Evolutionary conservation across 2,329 filamentous ascomycete species (phyloP).

Genomic region (Alternaria panax): DNA sequence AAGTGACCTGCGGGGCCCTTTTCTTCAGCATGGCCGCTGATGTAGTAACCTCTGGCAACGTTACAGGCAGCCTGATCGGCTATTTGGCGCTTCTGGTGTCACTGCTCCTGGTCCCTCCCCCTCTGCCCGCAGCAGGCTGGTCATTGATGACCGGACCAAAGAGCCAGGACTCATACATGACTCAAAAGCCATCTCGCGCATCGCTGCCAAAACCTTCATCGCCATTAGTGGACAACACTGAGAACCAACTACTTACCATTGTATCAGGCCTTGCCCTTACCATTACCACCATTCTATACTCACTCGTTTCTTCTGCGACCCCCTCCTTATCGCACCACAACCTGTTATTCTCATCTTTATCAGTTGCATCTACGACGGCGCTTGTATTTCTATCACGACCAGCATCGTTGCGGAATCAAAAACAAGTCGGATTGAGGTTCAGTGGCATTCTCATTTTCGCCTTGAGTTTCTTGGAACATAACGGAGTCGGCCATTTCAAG

Average conservation of each 20-base stretch:
- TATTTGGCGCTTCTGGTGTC: slow-evolving; percentile 58
- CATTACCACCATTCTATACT: slow-evolving; percentile 47
- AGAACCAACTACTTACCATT: slow-evolving; percentile 54
- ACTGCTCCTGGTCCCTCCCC: slow-evolving; percentile 58
- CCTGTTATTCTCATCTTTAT: slow-evolving; percentile 50
- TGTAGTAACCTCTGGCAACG: slow-evolving; percentile 31
- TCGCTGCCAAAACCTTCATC: slow-evolving; percentile 45
- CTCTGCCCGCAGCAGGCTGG: slow-evolving; percentile 51
- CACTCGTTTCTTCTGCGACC: slow-evolving; percentile 42
- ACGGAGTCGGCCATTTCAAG: slow-evolving; percentile 23
- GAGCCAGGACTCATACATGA: slow-evolving; percentile 31
- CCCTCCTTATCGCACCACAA: slow-evolving; percentile 41
- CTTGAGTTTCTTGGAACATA: slow-evolving; percentile 35
- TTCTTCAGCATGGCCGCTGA: slow-evolving; percentile 46
- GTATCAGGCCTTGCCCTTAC: slow-evolving; percentile 50
- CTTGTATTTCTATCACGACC: slow-evolving; percentile 54
- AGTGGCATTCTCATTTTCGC: slow-evolving; percentile 35
- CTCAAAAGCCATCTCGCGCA: slow-evolving; percentile 28
- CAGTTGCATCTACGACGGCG: slow-evolving; percentile 53
- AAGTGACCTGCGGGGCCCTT: slow-evolving; percentile 47
- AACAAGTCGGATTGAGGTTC: slow-evolving; percentile 42
- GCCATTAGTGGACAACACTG: slow-evolving; percentile 47
- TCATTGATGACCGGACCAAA: slow-evolving; percentile 37
- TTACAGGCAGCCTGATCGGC: slow-evolving; percentile 50
- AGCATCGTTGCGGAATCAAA: slow-evolving; percentile 50